Conservation (phyloP, 345 rosid genomes). For the Gossypium rotundifolium region DNA sequence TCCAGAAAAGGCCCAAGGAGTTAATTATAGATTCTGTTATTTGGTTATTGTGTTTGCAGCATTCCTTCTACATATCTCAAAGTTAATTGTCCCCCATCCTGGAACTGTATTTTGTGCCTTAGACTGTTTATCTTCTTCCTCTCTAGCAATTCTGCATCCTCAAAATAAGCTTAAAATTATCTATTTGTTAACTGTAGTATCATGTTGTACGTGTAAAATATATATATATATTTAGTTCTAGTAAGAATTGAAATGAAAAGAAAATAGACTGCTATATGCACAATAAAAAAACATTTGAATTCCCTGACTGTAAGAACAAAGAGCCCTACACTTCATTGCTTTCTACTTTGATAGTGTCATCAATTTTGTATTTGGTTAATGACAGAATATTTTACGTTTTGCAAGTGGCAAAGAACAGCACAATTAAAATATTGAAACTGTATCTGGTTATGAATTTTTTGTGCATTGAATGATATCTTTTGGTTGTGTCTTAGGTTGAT, state of each 20-base stretch:
- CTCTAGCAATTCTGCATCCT: background rate
- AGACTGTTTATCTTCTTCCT: background rate
- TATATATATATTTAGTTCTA: too few species aligned
- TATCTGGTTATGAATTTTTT: background rate
- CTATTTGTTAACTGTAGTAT: background rate
- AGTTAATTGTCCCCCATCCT: background rate
- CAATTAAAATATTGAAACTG: background rate
- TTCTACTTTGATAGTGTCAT: background rate
- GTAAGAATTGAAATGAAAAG: background rate
- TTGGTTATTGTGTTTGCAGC: background rate
- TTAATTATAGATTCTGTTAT: background rate
- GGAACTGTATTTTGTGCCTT: background rate
- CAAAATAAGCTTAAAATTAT: background rate
- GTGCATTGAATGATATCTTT: slow-evolving; percentile 14
- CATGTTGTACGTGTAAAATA: background rate
- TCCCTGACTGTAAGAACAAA: background rate
- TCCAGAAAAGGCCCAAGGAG: background rate
- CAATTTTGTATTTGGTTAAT: background rate
- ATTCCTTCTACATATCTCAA: background rate
- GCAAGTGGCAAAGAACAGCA: background rate
- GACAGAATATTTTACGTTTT: background rate
- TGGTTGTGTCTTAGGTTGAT: slow-evolving; percentile 48
- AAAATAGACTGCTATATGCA: background rate
- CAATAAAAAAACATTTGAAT: background rate
- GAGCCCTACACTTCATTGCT: background rate